Evolutionary conservation across 2,329 filamentous ascomycete species (phyloP), one percentile per base, ranked within the genome.

Genomic region (Cephalotrichum gorgonifer): DNA sequence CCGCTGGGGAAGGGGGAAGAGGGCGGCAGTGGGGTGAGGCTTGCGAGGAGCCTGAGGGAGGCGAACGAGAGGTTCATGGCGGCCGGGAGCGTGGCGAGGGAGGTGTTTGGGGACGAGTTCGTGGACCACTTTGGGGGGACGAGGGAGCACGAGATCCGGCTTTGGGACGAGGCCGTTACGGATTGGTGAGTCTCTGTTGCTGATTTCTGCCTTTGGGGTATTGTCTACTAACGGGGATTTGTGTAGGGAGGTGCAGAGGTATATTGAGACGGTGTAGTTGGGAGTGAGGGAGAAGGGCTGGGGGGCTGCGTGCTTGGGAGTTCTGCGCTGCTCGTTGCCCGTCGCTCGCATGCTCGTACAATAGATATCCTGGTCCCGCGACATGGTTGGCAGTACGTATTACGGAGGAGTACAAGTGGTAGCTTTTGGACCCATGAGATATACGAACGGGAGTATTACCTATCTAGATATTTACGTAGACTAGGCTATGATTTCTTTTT

Each of bases 141-240:
- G 17, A 78, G 93, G 54, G 85, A 95, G 64, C 90, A 98, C 66
- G 93, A 98, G 68, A 77, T 93, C 51, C 73, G 86, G 53, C 68
- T 95, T 20, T 98, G 87, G 85, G 90, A 97, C 58, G 91, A 97
- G 64, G 90, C 90, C 2, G 91, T 97, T 6, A 97, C 93, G 20
- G 93, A 97, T 65, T 97, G 91, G 89, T 91, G 74, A 65, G 85
- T 81, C 49, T 42, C 30, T 44, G 7, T 12, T 4, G 12, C 17
- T 44, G 23, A 3, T 20, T 22, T 20, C 12, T 35, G 6, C 17
- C 61, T 53, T 56, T 54, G 20, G 8, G 33, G 2, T 22, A 9
- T 39, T 22, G 35, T 38, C 11, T 11, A 20, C 35, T 39, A 39
- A 39, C 35, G 35, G 12, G n/a, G 17, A n/a, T n/a, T n/a, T n/a